These are phyloP conservation scores for Geotrichum carabidarum DNA, from an alignment of 1,139 yeast species.

Conservation along the genomic window DNA sequence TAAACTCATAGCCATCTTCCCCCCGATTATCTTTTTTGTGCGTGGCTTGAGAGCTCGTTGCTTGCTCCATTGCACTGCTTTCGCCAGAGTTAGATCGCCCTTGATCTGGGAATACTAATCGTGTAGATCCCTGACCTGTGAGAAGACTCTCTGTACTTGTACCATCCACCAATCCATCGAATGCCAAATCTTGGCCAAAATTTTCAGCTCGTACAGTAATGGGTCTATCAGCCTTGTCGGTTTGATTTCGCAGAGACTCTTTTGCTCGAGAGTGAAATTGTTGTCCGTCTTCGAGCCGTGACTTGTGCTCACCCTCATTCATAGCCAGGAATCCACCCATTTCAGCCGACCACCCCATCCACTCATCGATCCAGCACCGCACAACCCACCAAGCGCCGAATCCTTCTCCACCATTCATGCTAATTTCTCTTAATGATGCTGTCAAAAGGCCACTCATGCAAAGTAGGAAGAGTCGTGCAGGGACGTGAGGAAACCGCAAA, in stretches of 20 bases:
- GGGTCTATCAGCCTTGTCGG: not conserved
- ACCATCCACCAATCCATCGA: not conserved
- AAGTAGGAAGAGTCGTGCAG: constrained; percentile 55
- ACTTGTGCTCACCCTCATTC: not conserved
- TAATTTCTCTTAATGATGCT: constrained; percentile 61
- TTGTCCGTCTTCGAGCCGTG: not conserved
- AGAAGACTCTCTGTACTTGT: not conserved
- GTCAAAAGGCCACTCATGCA: constrained; percentile 54
- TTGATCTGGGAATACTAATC: constrained; percentile 1
- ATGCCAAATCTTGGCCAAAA: not conserved
- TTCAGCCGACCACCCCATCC: constrained; percentile 64
- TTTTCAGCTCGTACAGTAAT: not conserved
- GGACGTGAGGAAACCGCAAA: constrained; percentile 42
- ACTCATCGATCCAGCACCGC: constrained; percentile 73
- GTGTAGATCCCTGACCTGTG: not conserved
- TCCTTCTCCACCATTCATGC: constrained; percentile 54
- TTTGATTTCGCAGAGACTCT: not conserved
- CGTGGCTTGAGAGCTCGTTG: not conserved
- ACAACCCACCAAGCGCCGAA: constrained; percentile 78
- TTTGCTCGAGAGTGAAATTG: not conserved
- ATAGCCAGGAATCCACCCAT: constrained; percentile 54
- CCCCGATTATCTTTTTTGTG: not conserved
- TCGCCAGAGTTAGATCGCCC: not conserved
- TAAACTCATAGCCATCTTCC: not conserved
- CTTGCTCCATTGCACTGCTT: not conserved